Evolutionary conservation across 208 protist species (phyloP).

Genomic region (Naegleria lovaniensis): DNA sequence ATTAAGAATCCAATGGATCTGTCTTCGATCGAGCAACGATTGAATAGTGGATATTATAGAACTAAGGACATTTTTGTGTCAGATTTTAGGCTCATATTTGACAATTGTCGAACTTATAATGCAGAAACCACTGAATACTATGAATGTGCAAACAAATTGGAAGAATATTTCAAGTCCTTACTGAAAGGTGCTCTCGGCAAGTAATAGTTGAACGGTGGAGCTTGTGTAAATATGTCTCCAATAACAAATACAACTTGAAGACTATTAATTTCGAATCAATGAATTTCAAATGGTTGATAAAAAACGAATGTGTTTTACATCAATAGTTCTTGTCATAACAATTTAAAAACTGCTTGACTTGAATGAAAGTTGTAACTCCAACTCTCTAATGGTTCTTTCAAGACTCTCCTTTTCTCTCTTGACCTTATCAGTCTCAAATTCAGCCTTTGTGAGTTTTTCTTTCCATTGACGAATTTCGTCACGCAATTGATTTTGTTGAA

Average conservation of each 20-base stretch:
- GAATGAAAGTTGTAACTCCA: neutral
- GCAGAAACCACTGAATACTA: neutral
- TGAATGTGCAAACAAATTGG: slow-evolving; percentile 9
- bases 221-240: no score
- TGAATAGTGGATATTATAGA: slow-evolving; percentile 1
- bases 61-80: slow-evolving; percentile 21
- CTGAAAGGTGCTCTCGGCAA: no score
- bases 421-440: neutral
- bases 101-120: slow-evolving; percentile 33
- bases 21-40: neutral
- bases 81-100: slow-evolving; percentile 22
- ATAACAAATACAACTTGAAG: no score
- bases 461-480: neutral
- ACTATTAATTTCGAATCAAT: no score
- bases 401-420: slow-evolving; percentile 3
- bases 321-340: neutral
- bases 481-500: neutral
- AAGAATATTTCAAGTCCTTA: slow-evolving; percentile 2
- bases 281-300: no score
- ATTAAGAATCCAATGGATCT: slow-evolving; percentile 31
- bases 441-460: neutral
- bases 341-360: neutral
- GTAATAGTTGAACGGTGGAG: no score
- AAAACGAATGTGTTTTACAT: no score
- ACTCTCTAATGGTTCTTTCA: slow-evolving; percentile 4